Conservation (phyloP, 495 filamentous ascomycete species). For the Chlorociboria aeruginascens region DNA sequence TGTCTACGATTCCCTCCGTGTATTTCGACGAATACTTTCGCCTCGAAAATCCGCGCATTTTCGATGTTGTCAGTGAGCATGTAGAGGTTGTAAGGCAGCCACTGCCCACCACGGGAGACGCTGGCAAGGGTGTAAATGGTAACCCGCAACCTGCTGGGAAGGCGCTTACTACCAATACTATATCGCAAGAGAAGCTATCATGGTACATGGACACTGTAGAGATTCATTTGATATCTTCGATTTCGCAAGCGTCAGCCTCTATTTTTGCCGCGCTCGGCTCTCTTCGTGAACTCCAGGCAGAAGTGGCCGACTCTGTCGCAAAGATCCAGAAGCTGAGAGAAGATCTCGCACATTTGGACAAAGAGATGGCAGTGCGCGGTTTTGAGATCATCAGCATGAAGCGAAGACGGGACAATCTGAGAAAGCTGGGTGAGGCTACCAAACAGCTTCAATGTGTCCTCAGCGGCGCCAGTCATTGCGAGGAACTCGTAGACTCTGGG, state of each 20-base stretch:
- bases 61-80: slow-evolving; percentile 88
- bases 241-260: slow-evolving; percentile 81
- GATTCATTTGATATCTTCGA: slow-evolving; percentile 87
- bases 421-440: slow-evolving; percentile 71
- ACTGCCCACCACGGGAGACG: slow-evolving; percentile 46
- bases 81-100: slow-evolving; percentile 86
- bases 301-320: slow-evolving; percentile 78
- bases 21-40: slow-evolving; percentile 92
- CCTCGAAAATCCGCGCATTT: slow-evolving; percentile 86
- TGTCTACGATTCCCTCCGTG: slow-evolving; percentile 82
- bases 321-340: slow-evolving; percentile 67
- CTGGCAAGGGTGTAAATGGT: slow-evolving; percentile 46
- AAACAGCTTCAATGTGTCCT: slow-evolving; percentile 69
- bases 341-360: slow-evolving; percentile 69
- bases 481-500: slow-evolving; percentile 65
- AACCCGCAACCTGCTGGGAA: slow-evolving; percentile 55
- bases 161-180: slow-evolving; percentile 85
- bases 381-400: slow-evolving; percentile 73
- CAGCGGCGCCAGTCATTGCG: slow-evolving; percentile 60
- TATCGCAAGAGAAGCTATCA: slow-evolving; percentile 90
- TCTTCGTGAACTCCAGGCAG: slow-evolving; percentile 72
- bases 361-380: slow-evolving; percentile 72
- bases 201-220: slow-evolving; percentile 99
- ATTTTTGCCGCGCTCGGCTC: slow-evolving; percentile 92
- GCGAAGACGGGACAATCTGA: slow-evolving; percentile 67